Evolutionary conservation across 2,329 filamentous ascomycete genomes (phyloP).

Genomic region (Nemania abortiva): DNA sequence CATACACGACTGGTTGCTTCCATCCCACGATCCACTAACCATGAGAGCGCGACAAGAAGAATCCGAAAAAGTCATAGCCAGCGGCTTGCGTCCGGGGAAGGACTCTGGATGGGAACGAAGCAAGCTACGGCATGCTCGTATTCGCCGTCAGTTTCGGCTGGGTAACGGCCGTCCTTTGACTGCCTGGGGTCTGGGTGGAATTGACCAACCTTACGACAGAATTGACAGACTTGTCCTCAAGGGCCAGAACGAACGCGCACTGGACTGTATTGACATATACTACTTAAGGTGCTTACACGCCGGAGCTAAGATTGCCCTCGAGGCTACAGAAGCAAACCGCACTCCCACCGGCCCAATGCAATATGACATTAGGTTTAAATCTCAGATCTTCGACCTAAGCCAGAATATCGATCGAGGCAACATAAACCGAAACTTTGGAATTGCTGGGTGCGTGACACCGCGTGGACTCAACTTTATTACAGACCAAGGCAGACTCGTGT

Average conservation of each 20-base stretch:
- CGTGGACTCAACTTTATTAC: constrained; percentile 71
- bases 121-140: constrained; percentile 68
- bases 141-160: constrained; percentile 63
- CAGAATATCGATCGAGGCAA: constrained; percentile 77
- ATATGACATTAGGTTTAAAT: constrained; percentile 65
- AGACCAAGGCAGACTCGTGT: constrained; percentile 69
- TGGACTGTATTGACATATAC: constrained; percentile 75
- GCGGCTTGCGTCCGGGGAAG: constrained; percentile 40
- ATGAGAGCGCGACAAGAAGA: constrained; percentile 63
- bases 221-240: constrained; percentile 53
- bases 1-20: constrained; percentile 70
- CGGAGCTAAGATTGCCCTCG: constrained; percentile 47
- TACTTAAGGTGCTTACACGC: constrained; percentile 61
- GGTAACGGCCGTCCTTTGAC: constrained; percentile 70
- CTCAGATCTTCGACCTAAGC: constrained; percentile 70
- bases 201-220: constrained; percentile 49
- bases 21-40: constrained; percentile 66
- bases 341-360: neutral
- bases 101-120: constrained; percentile 67
- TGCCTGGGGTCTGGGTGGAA: constrained; percentile 67
- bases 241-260: constrained; percentile 68
- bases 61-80: constrained; percentile 51
- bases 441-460: constrained; percentile 77
- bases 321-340: neutral
- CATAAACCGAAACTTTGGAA: constrained; percentile 63